These are phyloP conservation scores for Fusarium guadeloupense DNA, from an alignment of 2,329 filamentous ascomycete genomes.

Conservation along the genomic window DNA sequence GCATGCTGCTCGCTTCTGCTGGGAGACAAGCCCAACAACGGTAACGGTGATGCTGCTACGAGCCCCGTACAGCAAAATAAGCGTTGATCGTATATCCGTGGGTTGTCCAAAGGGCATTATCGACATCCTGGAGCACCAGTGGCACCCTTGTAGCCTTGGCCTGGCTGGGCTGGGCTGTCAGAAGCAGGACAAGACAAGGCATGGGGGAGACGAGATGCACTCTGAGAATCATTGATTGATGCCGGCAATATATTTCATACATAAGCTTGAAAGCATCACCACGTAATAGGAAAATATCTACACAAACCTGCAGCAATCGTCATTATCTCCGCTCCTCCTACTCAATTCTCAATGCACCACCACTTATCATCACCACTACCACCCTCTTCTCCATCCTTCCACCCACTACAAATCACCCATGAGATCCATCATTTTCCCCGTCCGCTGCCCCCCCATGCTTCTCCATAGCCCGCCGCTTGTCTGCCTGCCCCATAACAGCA, in stretches of 20 bases:
- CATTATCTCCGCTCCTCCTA: conserved; percentile 12
- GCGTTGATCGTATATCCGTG: conserved; percentile 23
- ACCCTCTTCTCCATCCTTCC: conserved; percentile 11
- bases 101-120: conserved; percentile 28
- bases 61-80: conserved; percentile 3
- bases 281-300: conserved; percentile 10
- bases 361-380: conserved; percentile 19
- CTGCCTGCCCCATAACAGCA: conserved; percentile 25
- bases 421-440: conserved; percentile 27
- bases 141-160: conserved; percentile 15
- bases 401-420: conserved; percentile 3
- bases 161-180: neutral
- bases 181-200: neutral
- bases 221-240: neutral
- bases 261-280: conserved; percentile 11
- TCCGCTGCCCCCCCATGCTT: conserved; percentile 26
- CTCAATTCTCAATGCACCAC: conserved; percentile 11
- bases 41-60: conserved; percentile 7
- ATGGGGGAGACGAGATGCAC: too few species aligned
- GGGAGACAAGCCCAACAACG: neutral
- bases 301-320: conserved; percentile 8
- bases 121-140: conserved; percentile 20
- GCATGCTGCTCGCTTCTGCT: conserved; percentile 5
- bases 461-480: conserved; percentile 14
- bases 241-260: neutral